phyloP scores from a whole-genome alignment of 108 stramenopile species.

The Thalassiosira profunda region DNA sequence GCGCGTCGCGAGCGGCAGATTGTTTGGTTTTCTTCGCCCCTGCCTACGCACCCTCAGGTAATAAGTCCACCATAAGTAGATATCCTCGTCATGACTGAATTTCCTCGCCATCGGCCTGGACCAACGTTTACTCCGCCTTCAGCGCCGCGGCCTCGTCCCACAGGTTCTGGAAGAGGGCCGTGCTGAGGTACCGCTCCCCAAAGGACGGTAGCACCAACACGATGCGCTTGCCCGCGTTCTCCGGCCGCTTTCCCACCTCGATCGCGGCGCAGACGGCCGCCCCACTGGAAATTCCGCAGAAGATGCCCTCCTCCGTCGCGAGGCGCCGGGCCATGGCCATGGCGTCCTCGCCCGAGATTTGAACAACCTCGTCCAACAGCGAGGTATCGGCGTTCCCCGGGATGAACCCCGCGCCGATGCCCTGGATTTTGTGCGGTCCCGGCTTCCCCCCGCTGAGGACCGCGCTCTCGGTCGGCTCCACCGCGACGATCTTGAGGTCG shows the following conservation, averaged over 20 bases:
- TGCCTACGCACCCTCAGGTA: too few species aligned
- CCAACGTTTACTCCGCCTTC: constrained; percentile 84
- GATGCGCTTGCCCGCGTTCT: constrained; percentile 77
- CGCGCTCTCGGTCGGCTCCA: constrained; percentile 77
- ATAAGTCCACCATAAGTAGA: too few species aligned
- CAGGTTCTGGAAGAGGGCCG: constrained; percentile 86
- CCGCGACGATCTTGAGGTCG: constrained; percentile 69
- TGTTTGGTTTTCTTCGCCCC: too few species aligned
- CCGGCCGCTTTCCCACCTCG: constrained; percentile 68
- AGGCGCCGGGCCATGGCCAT: constrained; percentile 68
- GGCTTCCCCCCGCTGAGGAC: constrained; percentile 79
- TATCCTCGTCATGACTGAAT: too few species aligned
- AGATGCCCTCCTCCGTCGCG: constrained; percentile 77
- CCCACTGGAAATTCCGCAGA: constrained; percentile 76
- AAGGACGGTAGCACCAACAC: constrained; percentile 69
- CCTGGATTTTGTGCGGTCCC: constrained; percentile 92
- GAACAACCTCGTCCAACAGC: constrained; percentile 68
- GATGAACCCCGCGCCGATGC: constrained; percentile 92
- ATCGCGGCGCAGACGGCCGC: constrained; percentile 73
- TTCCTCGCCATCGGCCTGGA: too few species aligned
- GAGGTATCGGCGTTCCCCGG: constrained; percentile 89
- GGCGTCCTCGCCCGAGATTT: constrained; percentile 60
- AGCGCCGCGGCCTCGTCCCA: constrained; percentile 88
- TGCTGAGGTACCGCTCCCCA: constrained; percentile 76
- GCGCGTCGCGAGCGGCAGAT: too few species aligned